phyloP scores from a whole-genome alignment of 805 yeast species.

The Danielia reshetovae region DNA sequence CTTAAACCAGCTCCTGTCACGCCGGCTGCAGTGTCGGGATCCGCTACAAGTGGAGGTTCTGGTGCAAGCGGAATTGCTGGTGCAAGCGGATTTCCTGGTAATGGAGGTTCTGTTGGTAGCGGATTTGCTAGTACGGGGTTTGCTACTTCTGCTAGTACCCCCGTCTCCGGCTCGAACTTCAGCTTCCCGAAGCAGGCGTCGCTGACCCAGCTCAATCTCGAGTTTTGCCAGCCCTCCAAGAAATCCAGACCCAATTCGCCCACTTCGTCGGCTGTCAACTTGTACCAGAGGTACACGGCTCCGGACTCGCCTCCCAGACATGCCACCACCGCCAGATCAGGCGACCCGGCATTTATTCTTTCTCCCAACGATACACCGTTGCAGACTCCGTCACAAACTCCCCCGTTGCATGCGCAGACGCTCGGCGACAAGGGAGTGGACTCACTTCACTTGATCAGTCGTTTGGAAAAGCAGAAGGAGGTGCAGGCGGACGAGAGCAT shows the following conservation, averaged over 20 bases:
- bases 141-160: slow-evolving; percentile 3
- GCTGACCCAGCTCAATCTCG: slow-evolving; percentile 33
- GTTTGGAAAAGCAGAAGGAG: slow-evolving; percentile 21
- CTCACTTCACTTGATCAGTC: slow-evolving; percentile 22
- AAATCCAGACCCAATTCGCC: slow-evolving; percentile 50
- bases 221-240: slow-evolving; percentile 32
- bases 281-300: slow-evolving; percentile 1
- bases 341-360: slow-evolving; percentile 21
- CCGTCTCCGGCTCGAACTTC: slow-evolving; percentile 11
- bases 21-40: neutral
- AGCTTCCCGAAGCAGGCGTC: slow-evolving; percentile 29
- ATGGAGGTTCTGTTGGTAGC: too few species aligned
- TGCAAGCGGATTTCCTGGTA: too few species aligned
- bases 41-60: too few species aligned
- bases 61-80: too few species aligned
- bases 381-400: slow-evolving; percentile 48
- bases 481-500: slow-evolving; percentile 20
- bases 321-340: slow-evolving; percentile 3
- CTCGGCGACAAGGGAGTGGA: slow-evolving; percentile 14
- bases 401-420: slow-evolving; percentile 34
- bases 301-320: slow-evolving; percentile 3
- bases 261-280: slow-evolving; percentile 12
- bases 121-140: too few species aligned
- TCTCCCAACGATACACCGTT: slow-evolving; percentile 46
- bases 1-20: slow-evolving; percentile 20